Evolutionary conservation across 2,329 filamentous ascomycete genomes (phyloP).

Genomic region (Pseudogymnoascus sp.): DNA sequence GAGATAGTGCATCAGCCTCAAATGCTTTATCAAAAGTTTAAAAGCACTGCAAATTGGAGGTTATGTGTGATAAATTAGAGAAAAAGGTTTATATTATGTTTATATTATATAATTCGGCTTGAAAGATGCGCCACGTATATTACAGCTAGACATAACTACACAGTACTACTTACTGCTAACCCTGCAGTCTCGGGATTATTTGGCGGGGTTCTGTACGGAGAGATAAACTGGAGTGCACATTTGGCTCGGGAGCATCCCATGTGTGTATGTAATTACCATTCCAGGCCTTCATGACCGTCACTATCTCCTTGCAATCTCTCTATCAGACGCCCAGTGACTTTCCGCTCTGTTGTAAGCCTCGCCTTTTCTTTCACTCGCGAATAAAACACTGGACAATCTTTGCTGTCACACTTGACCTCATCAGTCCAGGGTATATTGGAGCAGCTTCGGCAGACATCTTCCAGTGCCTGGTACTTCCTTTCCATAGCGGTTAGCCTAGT

Average conservation of each 20-base stretch:
- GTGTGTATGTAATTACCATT: constrained; percentile 19
- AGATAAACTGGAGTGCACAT: not conserved
- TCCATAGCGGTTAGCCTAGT: constrained; percentile 55
- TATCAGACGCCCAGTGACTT: constrained; percentile 34
- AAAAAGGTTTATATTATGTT: not conserved
- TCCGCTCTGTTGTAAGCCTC: constrained; percentile 32
- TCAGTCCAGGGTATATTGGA: constrained; percentile 65
- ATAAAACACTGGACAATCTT: constrained; percentile 91
- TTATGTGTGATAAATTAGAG: not conserved
- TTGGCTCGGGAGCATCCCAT: not conserved
- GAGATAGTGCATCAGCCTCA: not conserved
- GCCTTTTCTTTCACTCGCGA: constrained; percentile 56
- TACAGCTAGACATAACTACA: not conserved
- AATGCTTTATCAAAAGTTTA: not conserved
- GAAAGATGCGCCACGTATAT: not conserved
- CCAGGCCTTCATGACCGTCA: constrained; percentile 19
- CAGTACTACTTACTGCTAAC: not conserved
- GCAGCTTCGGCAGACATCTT: constrained; percentile 71
- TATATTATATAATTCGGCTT: not conserved
- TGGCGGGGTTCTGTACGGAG: not conserved
- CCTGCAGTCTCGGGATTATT: not conserved
- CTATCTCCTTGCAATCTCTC: constrained; percentile 30
- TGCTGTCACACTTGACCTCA: constrained; percentile 76
- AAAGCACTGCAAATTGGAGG: not conserved
- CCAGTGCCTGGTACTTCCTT: constrained; percentile 52